phyloP scores from a whole-genome alignment of 2,329 filamentous ascomycete genomes.

The Pseudonectria buxi region DNA sequence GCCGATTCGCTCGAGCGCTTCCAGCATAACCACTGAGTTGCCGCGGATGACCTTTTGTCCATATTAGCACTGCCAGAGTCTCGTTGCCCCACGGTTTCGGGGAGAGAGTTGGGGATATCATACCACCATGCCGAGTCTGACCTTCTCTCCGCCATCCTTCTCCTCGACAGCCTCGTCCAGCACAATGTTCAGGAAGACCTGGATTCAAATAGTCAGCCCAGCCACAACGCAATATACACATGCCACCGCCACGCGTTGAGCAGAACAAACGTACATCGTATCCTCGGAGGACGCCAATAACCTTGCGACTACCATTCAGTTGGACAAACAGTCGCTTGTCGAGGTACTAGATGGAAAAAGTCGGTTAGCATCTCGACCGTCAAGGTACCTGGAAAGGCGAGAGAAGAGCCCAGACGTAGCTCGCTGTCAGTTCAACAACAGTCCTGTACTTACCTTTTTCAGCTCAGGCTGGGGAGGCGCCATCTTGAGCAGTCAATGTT shows the following conservation, averaged over 20 bases:
- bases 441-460: constrained; percentile 68
- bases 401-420: neutral
- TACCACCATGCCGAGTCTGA: constrained; percentile 87
- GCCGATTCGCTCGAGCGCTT: constrained; percentile 66
- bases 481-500: constrained; percentile 55
- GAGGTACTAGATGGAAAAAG: constrained; percentile 65
- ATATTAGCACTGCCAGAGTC: constrained; percentile 22
- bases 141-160: constrained; percentile 85
- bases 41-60: constrained; percentile 74
- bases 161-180: constrained; percentile 95
- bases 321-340: constrained; percentile 98
- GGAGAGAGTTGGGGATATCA: constrained; percentile 26
- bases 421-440: neutral
- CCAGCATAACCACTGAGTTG: constrained; percentile 97
- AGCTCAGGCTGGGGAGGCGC: constrained; percentile 98
- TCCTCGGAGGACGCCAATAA: constrained; percentile 86
- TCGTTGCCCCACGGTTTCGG: neutral
- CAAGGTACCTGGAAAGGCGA: neutral
- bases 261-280: constrained; percentile 70
- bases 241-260: no score
- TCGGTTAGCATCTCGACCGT: constrained; percentile 16
- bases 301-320: constrained; percentile 94
- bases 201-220: constrained; percentile 7
- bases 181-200: constrained; percentile 98
- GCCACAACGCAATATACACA: no score